Evolutionary conservation across 176 grass and related monocot genomes (phyloP).

Genomic region (Poa pratensis): DNA sequence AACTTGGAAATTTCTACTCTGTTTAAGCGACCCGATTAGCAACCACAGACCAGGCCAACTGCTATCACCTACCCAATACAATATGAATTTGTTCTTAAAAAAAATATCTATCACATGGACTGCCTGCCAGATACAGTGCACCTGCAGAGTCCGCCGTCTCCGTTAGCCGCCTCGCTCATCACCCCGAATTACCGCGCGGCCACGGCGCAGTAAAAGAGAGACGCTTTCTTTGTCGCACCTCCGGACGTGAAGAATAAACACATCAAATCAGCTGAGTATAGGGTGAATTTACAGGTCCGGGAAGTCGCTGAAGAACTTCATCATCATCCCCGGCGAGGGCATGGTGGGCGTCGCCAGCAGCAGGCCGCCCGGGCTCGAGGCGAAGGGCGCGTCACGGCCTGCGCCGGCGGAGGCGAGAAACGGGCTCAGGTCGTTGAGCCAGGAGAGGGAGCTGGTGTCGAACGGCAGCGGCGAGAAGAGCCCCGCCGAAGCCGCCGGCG

Average conservation of each 20-base stretch:
- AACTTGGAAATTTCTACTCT: not conserved
- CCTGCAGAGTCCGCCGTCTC: not conserved
- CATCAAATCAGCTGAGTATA: not conserved
- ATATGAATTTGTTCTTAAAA: not conserved
- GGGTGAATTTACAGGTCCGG: constrained; percentile 48
- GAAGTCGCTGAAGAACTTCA: constrained; percentile 54
- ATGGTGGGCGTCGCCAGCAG: constrained; percentile 67
- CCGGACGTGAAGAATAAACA: constrained; percentile 18
- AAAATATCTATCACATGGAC: not conserved
- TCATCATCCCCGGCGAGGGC: constrained; percentile 64
- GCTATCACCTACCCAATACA: not conserved
- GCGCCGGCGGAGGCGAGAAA: constrained; percentile 49
- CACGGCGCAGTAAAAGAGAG: not conserved
- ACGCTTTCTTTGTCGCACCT: not conserved
- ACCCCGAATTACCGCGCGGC: not conserved
- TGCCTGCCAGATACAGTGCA: not conserved
- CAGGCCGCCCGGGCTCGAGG: constrained; percentile 51
- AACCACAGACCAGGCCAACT: constrained; percentile 19
- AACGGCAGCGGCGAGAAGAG: constrained; percentile 78
- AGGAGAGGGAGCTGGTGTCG: constrained; percentile 58
- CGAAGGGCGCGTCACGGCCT: constrained; percentile 33
- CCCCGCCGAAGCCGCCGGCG: constrained; percentile 46
- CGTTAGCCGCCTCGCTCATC: not conserved
- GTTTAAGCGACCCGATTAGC: not conserved
- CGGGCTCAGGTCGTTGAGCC: constrained; percentile 76